These are phyloP conservation scores for Canna indica DNA, from an alignment of 176 grass and related monocot genomes.

Conservation along the genomic window DNA sequence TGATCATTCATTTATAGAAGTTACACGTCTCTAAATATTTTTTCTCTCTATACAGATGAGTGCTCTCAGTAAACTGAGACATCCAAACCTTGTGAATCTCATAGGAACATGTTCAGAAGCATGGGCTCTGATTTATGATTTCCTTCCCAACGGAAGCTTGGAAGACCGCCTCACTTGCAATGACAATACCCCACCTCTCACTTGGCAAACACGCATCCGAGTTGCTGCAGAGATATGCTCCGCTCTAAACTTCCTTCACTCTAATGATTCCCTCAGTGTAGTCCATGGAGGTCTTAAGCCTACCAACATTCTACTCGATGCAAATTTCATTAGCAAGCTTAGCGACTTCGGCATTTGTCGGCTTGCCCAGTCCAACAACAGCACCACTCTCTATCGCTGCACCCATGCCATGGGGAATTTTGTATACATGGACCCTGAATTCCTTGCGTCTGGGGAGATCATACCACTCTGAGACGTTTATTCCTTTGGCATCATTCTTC, in stretches of 20 bases:
- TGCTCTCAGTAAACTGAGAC: conserved; percentile 45
- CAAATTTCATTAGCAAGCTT: conserved; percentile 45
- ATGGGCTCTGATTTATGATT: conserved; percentile 51
- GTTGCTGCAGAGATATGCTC: conserved; percentile 56
- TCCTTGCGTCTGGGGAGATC: not conserved
- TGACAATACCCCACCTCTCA: conserved; percentile 51
- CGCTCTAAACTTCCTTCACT: conserved; percentile 58
- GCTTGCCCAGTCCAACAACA: not conserved
- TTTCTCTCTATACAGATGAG: conserved; percentile 27
- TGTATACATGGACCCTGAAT: not conserved
- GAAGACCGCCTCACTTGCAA: conserved; percentile 61
- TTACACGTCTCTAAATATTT: not conserved
- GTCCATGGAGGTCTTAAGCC: conserved; percentile 62
- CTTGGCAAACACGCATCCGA: conserved; percentile 34
- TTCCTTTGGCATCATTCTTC: not conserved
- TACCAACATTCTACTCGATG: conserved; percentile 67
- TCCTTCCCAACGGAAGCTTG: conserved; percentile 58
- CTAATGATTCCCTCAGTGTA: conserved; percentile 37
- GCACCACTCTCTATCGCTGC: not conserved
- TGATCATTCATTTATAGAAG: no score
- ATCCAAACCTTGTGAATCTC: conserved; percentile 62
- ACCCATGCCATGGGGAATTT: not conserved
- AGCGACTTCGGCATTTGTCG: conserved; percentile 34
- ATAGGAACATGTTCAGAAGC: conserved; percentile 48
- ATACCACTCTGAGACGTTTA: conserved; percentile 2